These are phyloP conservation scores for Colletotrichum noveboracense DNA, from an alignment of 2,329 filamentous ascomycete species.

Conservation along the genomic window DNA sequence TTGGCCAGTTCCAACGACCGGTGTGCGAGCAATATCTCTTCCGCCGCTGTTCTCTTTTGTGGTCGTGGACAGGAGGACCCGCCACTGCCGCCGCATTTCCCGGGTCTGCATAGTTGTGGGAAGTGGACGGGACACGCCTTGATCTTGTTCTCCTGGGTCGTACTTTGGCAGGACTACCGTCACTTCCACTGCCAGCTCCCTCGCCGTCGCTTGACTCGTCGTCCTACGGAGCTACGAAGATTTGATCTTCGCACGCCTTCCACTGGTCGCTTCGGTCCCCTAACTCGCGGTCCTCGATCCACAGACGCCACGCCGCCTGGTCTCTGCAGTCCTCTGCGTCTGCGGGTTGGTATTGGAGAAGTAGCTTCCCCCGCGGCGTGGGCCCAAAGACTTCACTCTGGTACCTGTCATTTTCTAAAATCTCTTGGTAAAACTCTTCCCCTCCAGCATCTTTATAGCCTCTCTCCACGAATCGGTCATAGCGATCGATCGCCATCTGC, in stretches of 20 bases:
- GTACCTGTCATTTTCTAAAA: neutral
- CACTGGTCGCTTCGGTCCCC: constrained; percentile 23
- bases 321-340: neutral
- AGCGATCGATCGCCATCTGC: neutral
- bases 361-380: neutral
- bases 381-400: neutral
- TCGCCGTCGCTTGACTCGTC: neutral
- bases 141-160: neutral
- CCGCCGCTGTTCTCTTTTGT: neutral
- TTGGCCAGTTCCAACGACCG: neutral
- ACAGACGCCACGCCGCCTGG: constrained; percentile 1
- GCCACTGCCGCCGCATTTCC: neutral
- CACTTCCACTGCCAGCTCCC: neutral
- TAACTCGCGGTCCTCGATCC: constrained; percentile 29
- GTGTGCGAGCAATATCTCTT: neutral
- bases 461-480: neutral
- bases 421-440: neutral
- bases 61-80: neutral
- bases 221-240: neutral
- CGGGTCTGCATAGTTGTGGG: neutral
- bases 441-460: rapidly evolving
- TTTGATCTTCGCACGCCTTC: neutral
- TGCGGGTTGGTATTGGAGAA: constrained; percentile 6
- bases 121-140: too few species aligned
- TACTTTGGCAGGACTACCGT: neutral